Base-by-base conservation (phyloP, 805 yeast species). In the Lipomyces kockii region DNA sequence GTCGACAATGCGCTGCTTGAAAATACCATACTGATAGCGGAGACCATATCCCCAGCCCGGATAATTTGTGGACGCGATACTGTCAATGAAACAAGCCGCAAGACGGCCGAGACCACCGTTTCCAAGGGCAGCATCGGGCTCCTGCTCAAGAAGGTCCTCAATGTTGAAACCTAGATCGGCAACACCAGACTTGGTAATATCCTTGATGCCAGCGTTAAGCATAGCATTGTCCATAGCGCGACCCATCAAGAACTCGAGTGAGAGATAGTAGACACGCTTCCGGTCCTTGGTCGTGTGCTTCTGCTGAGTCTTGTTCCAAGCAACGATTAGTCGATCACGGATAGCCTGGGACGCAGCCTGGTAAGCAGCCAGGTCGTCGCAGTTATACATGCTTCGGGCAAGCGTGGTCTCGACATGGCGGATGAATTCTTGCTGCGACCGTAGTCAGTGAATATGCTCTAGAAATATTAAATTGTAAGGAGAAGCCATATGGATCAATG, bases 41-140 rank as follows among this genome's bases (percentile, higher is more conserved):
- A 92, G 82, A 68, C 98, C 97, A 78, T 92, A 92, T 71, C 98
- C 98, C 98, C 98, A 92, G 61, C 97, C 97, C 20, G 96, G 92
- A 78, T 90, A 91, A 78, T 90, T 88, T 72, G 90, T 89, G 3
- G 97, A 87, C 46, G 95, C 86, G 77, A 92, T 81, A 1, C 97
- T 91, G 80, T 93, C 97, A 59, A 92, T 86, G 77, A 92, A 92
- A 80, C 97, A 93, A 25, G 97, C 97, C 27, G 97, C 97, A 76
- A 92, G 83, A 77, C 98, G 86, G 70, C 98, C 98, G 65, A 92
- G 82, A 71, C 98, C 98, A 76, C 98, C 98, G 76, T 93, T 93
- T 75, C 98, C 98, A 64, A 92, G 84, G 32, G 92, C 97, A 11
- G 97, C 97, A 79, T 92, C 98, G 0, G 96, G 95, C 80, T 92